Base-by-base conservation (phyloP, 768 basidiomycete genomes). In the Kwoniella heveanensis region DNA sequence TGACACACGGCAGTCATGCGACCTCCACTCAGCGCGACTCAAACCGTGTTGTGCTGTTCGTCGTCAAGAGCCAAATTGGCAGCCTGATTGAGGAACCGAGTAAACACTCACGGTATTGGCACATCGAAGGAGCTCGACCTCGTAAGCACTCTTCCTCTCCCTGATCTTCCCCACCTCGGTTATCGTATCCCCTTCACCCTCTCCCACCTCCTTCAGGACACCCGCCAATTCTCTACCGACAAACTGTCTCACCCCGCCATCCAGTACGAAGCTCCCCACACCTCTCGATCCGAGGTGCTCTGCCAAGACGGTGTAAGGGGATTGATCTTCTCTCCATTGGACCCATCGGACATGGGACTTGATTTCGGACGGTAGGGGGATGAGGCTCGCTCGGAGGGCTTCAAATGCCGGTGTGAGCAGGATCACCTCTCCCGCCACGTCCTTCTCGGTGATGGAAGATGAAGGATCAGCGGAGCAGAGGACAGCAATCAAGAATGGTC, bases 381-480 rank as follows among this genome's bases (percentile, higher is more conserved):
- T 82, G 27, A 84, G 71, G 68, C 82, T 85, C 0, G 91, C 90
- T 32, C 91, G 85, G 0, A 86, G 84, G 12, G 84, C 83, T 77
- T 94, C 90, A 65, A 93, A 93, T 64, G 83, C 81, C 0, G 91
- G 91, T 4, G 90, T 89, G 49, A 95, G 79, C 57, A 93, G 74
- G 1, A 83, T 83, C 36, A 92, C 70, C 21, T 83, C 83, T 24
- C 85, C 80, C 36, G 71, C 67, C 15, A 3, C 39, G 39, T 9
- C 39, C 17, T 17, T 17, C 6, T 22, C 29, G 5, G 21, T 32
- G 10, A 36, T 25, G 39, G 22, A 21, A 6, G 26, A 10, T 8
- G 8, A 44, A 44, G 39, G 8, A 19, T 8, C 10, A 4, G 32
- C 6, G 13, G 32, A 36, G 12, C 88, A 85, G 8, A 84, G 83